Evolutionary conservation across 768 basidiomycete species (phyloP).

Genomic region (Multifurca ochricompacta): DNA sequence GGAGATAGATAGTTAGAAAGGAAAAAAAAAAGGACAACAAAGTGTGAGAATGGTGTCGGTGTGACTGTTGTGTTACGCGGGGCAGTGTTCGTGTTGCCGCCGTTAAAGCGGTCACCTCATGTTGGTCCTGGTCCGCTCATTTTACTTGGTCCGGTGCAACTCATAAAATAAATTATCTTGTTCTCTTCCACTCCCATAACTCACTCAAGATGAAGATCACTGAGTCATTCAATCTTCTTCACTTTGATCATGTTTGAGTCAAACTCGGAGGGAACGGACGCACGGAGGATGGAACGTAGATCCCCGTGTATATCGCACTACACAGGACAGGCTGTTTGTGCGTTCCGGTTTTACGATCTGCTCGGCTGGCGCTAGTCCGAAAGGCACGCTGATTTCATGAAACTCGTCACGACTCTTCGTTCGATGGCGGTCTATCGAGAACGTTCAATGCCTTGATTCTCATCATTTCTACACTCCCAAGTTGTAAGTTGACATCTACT

Average conservation of each 20-base stretch:
- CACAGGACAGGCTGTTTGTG: conserved; percentile 1
- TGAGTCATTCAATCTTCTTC: conserved; percentile 5
- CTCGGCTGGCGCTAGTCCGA: conserved; percentile 16
- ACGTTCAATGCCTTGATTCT: conserved; percentile 9
- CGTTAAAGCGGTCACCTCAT: conserved; percentile 1
- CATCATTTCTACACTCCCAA: conserved; percentile 11
- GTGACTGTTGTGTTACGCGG: conserved; percentile 2
- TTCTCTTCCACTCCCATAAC: too few relatives aligned
- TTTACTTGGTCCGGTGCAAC: background rate
- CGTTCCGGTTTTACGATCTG: conserved; percentile 16
- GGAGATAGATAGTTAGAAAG: too few relatives aligned
- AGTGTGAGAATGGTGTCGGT: background rate
- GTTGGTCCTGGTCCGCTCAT: background rate
- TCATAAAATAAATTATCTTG: background rate
- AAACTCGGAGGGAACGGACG: conserved; percentile 11
- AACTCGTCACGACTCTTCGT: conserved; percentile 9
- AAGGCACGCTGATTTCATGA: conserved; percentile 22
- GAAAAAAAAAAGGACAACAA: background rate
- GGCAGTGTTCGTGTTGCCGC: background rate
- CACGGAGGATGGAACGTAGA: conserved; percentile 18
- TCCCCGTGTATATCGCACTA: conserved; percentile 15
- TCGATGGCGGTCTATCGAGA: conserved; percentile 13
- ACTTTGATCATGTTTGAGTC: conserved; percentile 19
- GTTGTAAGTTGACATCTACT: conserved; percentile 10
- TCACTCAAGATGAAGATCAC: background rate